Base-by-base conservation (phyloP, 257 asterid species). In the Nicotiana tomentosiformis region DNA sequence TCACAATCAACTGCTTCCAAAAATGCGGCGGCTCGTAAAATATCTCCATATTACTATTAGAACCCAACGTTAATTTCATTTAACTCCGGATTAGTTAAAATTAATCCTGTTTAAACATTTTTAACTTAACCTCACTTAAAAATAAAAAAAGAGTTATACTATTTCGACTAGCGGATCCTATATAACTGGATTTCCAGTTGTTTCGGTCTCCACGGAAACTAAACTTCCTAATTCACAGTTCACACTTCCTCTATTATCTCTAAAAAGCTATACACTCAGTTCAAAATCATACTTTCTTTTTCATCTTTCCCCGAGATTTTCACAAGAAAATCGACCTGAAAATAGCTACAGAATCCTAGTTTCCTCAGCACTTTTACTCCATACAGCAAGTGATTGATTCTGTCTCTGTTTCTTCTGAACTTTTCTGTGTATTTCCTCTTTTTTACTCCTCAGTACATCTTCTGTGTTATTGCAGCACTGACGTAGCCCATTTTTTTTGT, bases 1-100 rank as follows among this genome's bases (percentile, higher is more conserved):
- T 86, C 91, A 0, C 0, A 1, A 85, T 85, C 89, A 0, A 0
- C 26, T 5, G 17, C 80, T 35, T 39, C 56, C n/a, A 1, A 35
- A 87, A 87, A 93, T 89, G 95, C 93, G 97, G 97, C 95, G 90
- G 85, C 87, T 85, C 89, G 97, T 72, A 65, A 64, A 89, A 84
- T 82, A 87, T 86, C 90, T 86, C 32, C 65, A 4, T 20, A 2
- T 11, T 49, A 2, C 61, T 16, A 57, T 55, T 5, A 55, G 5
- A 43, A 51, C 76, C 18, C 39, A 57, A 1, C 77, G 7, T 10
- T 15, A 29, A 30, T 30, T 14, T 7, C 4, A 43, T 53, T 39
- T 53, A 10, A 70, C 2, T 43, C 23, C 4, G 3, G 15, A 43
- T 70, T 39, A 70, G 4, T 39, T 26, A 18, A 5, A 69, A 51